Evolutionary conservation across 108 stramenopile species (phyloP).

Genomic region (Chaetoceros tenuissimus): DNA sequence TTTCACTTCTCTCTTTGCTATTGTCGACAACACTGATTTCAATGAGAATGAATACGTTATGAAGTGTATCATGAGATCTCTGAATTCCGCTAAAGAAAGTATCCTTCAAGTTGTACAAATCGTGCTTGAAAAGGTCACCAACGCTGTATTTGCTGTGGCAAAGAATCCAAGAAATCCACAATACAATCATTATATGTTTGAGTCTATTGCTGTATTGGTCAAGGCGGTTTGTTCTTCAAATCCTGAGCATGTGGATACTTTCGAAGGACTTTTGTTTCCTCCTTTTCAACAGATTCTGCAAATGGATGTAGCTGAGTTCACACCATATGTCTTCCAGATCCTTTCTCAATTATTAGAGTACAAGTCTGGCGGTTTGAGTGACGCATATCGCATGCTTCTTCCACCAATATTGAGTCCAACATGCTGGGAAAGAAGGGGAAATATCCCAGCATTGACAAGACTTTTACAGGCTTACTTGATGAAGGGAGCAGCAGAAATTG

Average conservation of each 20-base stretch:
- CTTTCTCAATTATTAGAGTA: conserved; percentile 91
- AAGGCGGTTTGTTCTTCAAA: conserved; percentile 66
- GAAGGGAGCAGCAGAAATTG: conserved; percentile 60
- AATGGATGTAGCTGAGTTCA: conserved; percentile 90
- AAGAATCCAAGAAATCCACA: conserved; percentile 94
- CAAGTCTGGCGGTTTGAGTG: conserved; percentile 60
- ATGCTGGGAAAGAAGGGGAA: conserved; percentile 89
- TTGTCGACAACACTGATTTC: conserved; percentile 70
- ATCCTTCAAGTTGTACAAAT: conserved; percentile 76
- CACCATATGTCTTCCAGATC: conserved; percentile 97
- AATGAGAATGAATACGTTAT: conserved; percentile 96
- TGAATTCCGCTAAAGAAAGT: conserved; percentile 68
- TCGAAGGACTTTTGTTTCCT: conserved; percentile 88
- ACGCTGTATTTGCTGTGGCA: conserved; percentile 73
- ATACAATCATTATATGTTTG: conserved; percentile 97
- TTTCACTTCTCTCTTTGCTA: conserved; percentile 84
- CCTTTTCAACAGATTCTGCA: conserved; percentile 88
- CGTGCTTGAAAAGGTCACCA: conserved; percentile 78
- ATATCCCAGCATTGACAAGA: conserved; percentile 90
- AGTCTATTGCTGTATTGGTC: conserved; percentile 91
- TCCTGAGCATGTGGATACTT: conserved; percentile 42
- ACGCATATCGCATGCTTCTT: conserved; percentile 77
- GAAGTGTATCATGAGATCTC: conserved; percentile 93
- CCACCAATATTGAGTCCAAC: conserved; percentile 74
- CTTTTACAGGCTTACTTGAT: conserved; percentile 82